Base-by-base conservation (phyloP, 345 rosid species). In the Eucalyptus brandiana region DNA sequence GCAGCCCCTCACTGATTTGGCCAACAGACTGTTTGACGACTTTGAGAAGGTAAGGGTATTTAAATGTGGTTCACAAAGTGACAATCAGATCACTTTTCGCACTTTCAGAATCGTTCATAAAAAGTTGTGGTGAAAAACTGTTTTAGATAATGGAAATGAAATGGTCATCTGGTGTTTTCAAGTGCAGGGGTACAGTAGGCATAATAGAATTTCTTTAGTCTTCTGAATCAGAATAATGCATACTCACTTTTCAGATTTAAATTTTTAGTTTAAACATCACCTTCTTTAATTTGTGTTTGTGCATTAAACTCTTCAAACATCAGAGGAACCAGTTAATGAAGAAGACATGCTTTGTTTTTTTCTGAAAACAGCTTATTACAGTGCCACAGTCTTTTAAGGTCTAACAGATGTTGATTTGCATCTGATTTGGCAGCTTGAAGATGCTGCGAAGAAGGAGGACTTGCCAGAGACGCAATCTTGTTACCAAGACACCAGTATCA, bases 1-100 rank as follows among this genome's bases (percentile, higher is more conserved):
- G 91, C 96, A 93, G 58, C 92, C 99, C 90, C 97, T 96, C 86
- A 93, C 90, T 18, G 94, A 94, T 91, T 91, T 97, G 80, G 99
- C 98, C 91, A 95, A 94, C 92, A 95, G 95, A 94, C 90, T 97
- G 92, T 96, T 97, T 49, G 96, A 96, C 94, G 96, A 93, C 65
- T 92, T 95, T 40, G 99, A 97, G 88, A 93, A 94, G 99, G 98
- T 95, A 90, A 81, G 86, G 44, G 54, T 76, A 21, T 19, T 76
- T 76, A 21, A 1, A 76, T 76, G 47, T 21, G 9, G 83, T 40
- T 40, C 83, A 2, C 47, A 12, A 76, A 40, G 83, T 6, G 47
- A 76, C 28, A 76, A 76, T 76, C 47, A 6, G 83, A 76, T 21
- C 21, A 37, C 47, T 6, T 76, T 37, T 40, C 11, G 47, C 83